Percentiles rank a stretch among this genome's conserved stretches.
Evolutionary conservation across 306 rosid species (phyloP).

Genomic region (Vachellia collinsii): DNA sequence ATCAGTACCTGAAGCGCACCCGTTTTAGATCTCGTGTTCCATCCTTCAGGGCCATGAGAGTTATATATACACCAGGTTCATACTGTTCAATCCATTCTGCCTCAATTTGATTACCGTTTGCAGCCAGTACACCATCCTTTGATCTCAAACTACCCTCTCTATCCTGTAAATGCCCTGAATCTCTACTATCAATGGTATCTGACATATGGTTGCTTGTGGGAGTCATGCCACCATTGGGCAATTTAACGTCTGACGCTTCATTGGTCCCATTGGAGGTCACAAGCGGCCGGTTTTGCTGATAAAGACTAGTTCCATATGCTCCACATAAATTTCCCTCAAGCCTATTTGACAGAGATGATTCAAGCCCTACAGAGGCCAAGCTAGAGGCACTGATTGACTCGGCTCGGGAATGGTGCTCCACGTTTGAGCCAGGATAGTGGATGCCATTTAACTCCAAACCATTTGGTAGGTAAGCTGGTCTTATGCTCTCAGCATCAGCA

Average conservation of each 20-base stretch:
- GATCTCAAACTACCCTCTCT: slow-evolving; percentile 63
- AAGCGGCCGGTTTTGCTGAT: slow-evolving; percentile 53
- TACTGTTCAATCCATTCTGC: slow-evolving; percentile 98
- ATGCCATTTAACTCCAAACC: slow-evolving; percentile 73
- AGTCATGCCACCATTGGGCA: slow-evolving; percentile 54
- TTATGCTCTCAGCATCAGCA: slow-evolving; percentile 70
- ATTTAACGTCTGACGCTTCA: slow-evolving; percentile 47
- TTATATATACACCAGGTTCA: slow-evolving; percentile 95
- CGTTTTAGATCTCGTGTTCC: slow-evolving; percentile 91
- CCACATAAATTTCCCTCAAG: slow-evolving; percentile 53
- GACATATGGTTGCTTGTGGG: slow-evolving; percentile 50
- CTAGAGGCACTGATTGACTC: slow-evolving; percentile 75
- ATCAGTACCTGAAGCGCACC: slow-evolving; percentile 93
- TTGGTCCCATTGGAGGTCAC: slow-evolving; percentile 55
- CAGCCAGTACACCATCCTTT: slow-evolving; percentile 45
- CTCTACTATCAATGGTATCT: slow-evolving; percentile 59
- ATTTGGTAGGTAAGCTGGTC: slow-evolving; percentile 63
- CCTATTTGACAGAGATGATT: slow-evolving; percentile 56
- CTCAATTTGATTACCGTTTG: slow-evolving; percentile 66
- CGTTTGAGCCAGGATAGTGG: slow-evolving; percentile 59
- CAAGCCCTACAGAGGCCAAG: slow-evolving; percentile 67
- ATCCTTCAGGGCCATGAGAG: slow-evolving; percentile 77
- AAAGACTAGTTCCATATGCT: slow-evolving; percentile 49
- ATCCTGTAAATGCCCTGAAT: slow-evolving; percentile 66
- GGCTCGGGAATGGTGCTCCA: slow-evolving; percentile 66